Evolutionary conservation across 495 filamentous ascomycete genomes (phyloP), one percentile per base, ranked within the genome.

Genomic region (Stereocaulon alpinum): DNA sequence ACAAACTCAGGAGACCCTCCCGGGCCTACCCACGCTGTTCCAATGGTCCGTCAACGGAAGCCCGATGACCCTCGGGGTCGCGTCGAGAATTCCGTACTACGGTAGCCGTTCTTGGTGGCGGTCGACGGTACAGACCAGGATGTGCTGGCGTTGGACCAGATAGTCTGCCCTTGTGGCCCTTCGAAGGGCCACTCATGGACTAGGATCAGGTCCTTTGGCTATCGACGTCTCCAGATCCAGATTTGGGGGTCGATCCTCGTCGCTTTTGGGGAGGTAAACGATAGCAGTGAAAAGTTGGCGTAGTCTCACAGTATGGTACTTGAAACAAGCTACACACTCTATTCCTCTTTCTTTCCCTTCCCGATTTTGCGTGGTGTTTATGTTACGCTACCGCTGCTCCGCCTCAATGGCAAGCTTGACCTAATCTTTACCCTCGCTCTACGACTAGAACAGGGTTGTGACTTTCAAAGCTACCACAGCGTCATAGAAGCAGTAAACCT

Each of bases 241-340:
- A 52, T 52, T 15, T 52, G 9, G 14, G n/a, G 10, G 49, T 52
- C 49, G 30, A 52, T 52, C 29, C 6, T 30, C 7, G 34, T 52
- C 18, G 49, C 29, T 12, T 20, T n/a, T 18, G 20, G 49, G 29
- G 30, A 52, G 30, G 49, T n/a, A 52, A 24, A 11, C 11, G 30
- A 20, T 1, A 52, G 30, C 27, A 12, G 30, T 52, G 27, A 20
- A 34, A 27, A 17, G 30, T 34, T 32, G 49, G 49, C 30, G 34
- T 11, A 7, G 17, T 52, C 30, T n/a, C 27, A 52, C 14, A 51
- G 48, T 30, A 37, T 6, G 30, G 18, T 18, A 34, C 30, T 52
- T 52, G 49, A 52, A 52, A 52, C 49, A 52, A 52, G 49, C 49
- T 52, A 52, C 29, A 14, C 29, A 32, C 29, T 34, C 49, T 52